Conservation (phyloP, 164 flowering plant genomes). For the Annona squamosa region DNA sequence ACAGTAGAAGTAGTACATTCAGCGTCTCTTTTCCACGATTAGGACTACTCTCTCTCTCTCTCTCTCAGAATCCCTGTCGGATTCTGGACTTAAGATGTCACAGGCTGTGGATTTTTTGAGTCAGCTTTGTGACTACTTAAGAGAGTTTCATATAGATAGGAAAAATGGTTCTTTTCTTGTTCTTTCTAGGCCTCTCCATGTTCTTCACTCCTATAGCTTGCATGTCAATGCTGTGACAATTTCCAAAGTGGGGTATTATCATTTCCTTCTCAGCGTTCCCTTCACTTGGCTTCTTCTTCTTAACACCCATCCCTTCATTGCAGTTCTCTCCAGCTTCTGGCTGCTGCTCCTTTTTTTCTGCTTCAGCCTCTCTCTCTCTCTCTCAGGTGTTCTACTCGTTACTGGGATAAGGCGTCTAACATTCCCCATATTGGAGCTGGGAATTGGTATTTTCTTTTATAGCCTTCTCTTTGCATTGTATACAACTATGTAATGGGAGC, state of each 20-base stretch:
- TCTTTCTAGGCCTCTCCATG: neutral
- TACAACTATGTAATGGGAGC: neutral
- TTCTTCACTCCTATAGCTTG: neutral
- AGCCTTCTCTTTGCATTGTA: neutral
- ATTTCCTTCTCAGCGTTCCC: neutral
- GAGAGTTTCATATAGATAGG: neutral
- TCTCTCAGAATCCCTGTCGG: neutral
- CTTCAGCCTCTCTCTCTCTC: neutral
- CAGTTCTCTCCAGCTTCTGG: neutral
- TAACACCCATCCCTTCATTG: neutral
- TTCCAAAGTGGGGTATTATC: neutral
- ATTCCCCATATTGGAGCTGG: neutral
- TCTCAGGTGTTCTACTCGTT: neutral
- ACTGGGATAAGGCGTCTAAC: neutral
- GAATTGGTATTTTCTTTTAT: neutral
- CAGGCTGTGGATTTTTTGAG: constrained; percentile 20
- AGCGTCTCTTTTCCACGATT: neutral
- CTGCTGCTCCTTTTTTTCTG: neutral
- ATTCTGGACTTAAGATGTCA: neutral
- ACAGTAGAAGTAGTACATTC: neutral
- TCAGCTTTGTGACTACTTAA: constrained; percentile 11
- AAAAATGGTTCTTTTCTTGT: neutral
- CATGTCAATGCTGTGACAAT: neutral
- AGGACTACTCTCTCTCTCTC: neutral
- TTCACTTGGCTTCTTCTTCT: neutral